A percentile compares a stretch with the other conserved stretches of the same genome.
These are phyloP conservation scores for Boechera stricta DNA, from an alignment of 345 rosid species.

Conservation along the genomic window DNA sequence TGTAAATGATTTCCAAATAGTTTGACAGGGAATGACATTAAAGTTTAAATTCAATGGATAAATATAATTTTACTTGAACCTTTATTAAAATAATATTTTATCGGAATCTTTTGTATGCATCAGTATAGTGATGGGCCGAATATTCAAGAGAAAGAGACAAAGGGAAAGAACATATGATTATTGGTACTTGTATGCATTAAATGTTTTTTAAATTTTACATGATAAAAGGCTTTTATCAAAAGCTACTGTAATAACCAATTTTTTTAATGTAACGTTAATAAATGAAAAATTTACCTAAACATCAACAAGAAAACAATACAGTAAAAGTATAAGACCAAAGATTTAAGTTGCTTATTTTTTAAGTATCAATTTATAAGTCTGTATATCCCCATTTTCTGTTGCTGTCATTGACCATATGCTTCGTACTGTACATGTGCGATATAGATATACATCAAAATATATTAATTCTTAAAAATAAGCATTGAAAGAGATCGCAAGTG, in stretches of 20 bases:
- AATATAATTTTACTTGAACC: neutral
- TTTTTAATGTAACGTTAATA: neutral
- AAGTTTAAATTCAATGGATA: neutral
- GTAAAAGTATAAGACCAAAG: conserved; percentile 15
- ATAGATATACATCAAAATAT: conserved; percentile 9
- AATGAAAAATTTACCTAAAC: too few species aligned
- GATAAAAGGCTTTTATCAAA: neutral
- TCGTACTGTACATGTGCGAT: conserved; percentile 22
- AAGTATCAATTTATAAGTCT: conserved; percentile 10
- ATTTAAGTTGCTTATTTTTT: neutral
- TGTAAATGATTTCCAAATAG: neutral
- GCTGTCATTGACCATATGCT: conserved; percentile 40
- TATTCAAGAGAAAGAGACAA: conserved; percentile 39
- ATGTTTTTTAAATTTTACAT: neutral
- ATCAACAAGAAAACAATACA: neutral
- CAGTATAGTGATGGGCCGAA: conserved; percentile 25
- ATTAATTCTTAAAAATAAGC: neutral
- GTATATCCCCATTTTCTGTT: conserved; percentile 6
- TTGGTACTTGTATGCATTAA: conserved; percentile 16
- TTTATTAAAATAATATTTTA: neutral
- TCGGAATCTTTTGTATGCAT: conserved; percentile 36
- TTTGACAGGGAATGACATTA: neutral
- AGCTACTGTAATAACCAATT: neutral
- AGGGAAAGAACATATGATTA: conserved; percentile 33
- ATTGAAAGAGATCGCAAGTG: conserved; percentile 26